Evolutionary conservation across 2,329 filamentous ascomycete species (phyloP).

Genomic region (Chrysoporthe cubensis): DNA sequence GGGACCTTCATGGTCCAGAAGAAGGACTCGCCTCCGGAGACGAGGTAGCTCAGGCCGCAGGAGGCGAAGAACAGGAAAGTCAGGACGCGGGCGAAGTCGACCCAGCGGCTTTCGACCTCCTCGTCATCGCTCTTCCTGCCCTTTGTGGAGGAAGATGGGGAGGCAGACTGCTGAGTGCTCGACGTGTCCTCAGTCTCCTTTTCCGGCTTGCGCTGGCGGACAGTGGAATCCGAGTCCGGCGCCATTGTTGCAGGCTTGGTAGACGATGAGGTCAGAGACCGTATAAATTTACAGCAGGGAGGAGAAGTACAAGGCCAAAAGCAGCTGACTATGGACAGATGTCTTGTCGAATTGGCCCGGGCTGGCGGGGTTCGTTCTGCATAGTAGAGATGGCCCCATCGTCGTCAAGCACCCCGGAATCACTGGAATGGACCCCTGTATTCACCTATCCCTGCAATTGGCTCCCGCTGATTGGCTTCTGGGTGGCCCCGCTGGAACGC

Average conservation of each 20-base stretch:
- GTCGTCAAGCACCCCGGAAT: no score
- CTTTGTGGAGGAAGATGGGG: conserved; percentile 15
- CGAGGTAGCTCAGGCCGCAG: conserved; percentile 74
- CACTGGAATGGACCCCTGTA: background rate
- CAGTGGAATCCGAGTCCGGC: conserved; percentile 22
- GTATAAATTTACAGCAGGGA: background rate
- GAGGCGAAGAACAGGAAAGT: conserved; percentile 69
- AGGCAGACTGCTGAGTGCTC: background rate
- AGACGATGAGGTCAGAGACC: background rate
- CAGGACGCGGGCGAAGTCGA: conserved; percentile 73
- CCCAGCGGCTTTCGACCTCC: conserved; percentile 60
- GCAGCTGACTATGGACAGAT: conserved; percentile 2
- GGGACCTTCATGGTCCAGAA: conserved; percentile 68
- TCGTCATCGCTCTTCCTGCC: conserved; percentile 58
- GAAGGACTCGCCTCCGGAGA: conserved; percentile 71
- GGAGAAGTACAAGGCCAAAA: background rate
- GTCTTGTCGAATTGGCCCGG: background rate
- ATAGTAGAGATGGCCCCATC: no score
- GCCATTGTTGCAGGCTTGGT: conserved; percentile 14
- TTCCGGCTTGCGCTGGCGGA: conserved; percentile 27
- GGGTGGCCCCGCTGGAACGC: no score
- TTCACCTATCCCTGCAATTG: conserved; percentile 9
- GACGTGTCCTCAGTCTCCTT: background rate
- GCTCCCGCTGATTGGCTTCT: conserved; percentile 17
- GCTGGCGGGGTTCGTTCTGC: background rate